These are phyloP conservation scores for Entomortierella chlamydospora DNA, from an alignment of 192 early-diverging fungal genomes.

Conservation along the genomic window DNA sequence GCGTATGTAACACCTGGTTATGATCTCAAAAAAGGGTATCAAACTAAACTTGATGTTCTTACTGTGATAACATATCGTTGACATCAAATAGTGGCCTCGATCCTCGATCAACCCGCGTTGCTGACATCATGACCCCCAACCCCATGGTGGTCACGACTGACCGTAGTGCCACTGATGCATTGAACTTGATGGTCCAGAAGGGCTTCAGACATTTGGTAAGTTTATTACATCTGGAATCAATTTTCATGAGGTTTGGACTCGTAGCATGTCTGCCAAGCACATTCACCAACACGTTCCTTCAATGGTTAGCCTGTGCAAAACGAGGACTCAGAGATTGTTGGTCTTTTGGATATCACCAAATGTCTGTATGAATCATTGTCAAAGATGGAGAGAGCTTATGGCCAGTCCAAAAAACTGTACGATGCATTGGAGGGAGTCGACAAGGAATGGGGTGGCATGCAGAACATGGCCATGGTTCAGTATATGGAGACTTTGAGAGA, in stretches of 20 bases:
- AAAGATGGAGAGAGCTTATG: constrained; percentile 87
- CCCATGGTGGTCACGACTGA: constrained; percentile 91
- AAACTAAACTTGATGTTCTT: neutral
- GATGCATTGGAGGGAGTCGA: constrained; percentile 86
- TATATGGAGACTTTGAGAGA: constrained; percentile 81
- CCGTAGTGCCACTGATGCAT: constrained; percentile 81
- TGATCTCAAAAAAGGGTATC: no score
- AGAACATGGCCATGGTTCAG: constrained; percentile 74
- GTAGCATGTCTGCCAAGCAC: no score
- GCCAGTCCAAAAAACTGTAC: constrained; percentile 83
- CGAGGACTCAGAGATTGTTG: constrained; percentile 88
- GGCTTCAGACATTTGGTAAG: constrained; percentile 85
- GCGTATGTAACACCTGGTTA: constrained; percentile 35
- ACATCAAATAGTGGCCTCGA: constrained; percentile 57
- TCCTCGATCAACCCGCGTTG: constrained; percentile 76
- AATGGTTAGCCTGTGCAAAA: constrained; percentile 76
- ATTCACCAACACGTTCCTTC: neutral
- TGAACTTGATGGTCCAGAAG: constrained; percentile 85
- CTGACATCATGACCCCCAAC: constrained; percentile 91
- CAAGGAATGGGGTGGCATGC: constrained; percentile 80
- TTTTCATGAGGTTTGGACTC: neutral
- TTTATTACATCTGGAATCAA: neutral
- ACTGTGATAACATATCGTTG: neutral
- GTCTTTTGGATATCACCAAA: constrained; percentile 86
- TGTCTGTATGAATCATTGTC: constrained; percentile 88